Conservation (phyloP, 192 early-diverging fungal species). For the Funneliformis mosseae region DNA sequence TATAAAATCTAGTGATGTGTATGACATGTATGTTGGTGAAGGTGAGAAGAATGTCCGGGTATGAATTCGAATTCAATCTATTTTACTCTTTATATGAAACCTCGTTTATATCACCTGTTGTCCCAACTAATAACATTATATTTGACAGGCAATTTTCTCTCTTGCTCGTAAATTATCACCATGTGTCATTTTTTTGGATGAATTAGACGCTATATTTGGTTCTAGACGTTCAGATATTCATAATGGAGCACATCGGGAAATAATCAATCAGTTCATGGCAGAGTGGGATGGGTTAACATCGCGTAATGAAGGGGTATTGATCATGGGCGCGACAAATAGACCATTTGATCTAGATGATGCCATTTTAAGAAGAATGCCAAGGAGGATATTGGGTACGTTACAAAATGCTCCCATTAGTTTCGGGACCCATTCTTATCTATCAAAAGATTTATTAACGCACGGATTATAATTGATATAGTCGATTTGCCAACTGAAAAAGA, state of each 20-base stretch:
- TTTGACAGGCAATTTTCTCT: slow-evolving; percentile 78
- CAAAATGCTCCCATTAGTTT: neutral
- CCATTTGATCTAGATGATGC: slow-evolving; percentile 98
- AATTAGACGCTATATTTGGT: slow-evolving; percentile 88
- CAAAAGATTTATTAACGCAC: neutral
- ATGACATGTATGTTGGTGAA: slow-evolving; percentile 93
- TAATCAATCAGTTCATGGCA: slow-evolving; percentile 94
- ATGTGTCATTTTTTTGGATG: slow-evolving; percentile 97
- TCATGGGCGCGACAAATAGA: slow-evolving; percentile 94
- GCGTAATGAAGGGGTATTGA: slow-evolving; percentile 75
- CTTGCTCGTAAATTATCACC: slow-evolving; percentile 89
- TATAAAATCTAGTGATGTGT: slow-evolving; percentile 76
- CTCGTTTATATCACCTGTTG: neutral
- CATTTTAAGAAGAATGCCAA: slow-evolving; percentile 86
- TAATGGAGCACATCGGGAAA: slow-evolving; percentile 72
- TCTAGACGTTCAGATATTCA: slow-evolving; percentile 35
- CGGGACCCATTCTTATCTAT: too few relatives aligned
- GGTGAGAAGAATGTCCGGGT: slow-evolving; percentile 91
- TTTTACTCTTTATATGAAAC: neutral
- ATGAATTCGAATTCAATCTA: slow-evolving; percentile 9
- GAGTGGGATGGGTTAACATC: slow-evolving; percentile 92
- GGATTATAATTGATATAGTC: slow-evolving; percentile 48
- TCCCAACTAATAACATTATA: neutral
- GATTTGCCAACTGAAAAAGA: slow-evolving; percentile 84
- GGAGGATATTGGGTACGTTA: slow-evolving; percentile 73